phyloP scores from a whole-genome alignment of 805 yeast species.

The Pichia gijzeniarum region DNA sequence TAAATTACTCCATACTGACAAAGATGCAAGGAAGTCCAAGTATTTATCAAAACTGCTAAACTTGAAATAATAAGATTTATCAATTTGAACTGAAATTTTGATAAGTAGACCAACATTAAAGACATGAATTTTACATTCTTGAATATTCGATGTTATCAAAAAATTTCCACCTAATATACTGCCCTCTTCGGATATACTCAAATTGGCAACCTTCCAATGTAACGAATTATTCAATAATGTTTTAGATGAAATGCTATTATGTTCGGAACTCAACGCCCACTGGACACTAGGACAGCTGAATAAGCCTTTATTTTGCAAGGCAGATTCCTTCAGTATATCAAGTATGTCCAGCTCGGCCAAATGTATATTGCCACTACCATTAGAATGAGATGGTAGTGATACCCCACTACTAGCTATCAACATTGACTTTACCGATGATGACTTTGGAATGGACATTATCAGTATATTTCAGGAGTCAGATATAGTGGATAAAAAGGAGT shows the following conservation, averaged over 20 bases:
- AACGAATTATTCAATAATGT: constrained; percentile 4
- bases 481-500: no score
- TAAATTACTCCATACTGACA: constrained; percentile 46
- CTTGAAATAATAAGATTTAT: constrained; percentile 26
- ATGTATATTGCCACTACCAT: not conserved
- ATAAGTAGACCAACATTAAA: constrained; percentile 30
- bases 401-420: not conserved
- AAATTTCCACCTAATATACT: not conserved
- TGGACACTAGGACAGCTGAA: constrained; percentile 3
- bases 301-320: constrained; percentile 3
- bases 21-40: constrained; percentile 34
- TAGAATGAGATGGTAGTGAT: no score
- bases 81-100: constrained; percentile 31
- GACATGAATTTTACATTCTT: constrained; percentile 25
- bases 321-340: not conserved
- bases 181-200: constrained; percentile 3
- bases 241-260: not conserved
- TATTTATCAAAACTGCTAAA: constrained; percentile 34
- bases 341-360: not conserved
- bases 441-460: not conserved
- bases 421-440: not conserved
- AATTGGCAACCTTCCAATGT: constrained; percentile 3
- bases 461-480: no score
- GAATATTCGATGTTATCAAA: constrained; percentile 24
- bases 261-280: constrained; percentile 6